A percentile compares a stretch with the other conserved stretches of the same genome.
These are phyloP conservation scores for Populus pruinosa DNA, from an alignment of 345 rosid genomes.

Conservation along the genomic window DNA sequence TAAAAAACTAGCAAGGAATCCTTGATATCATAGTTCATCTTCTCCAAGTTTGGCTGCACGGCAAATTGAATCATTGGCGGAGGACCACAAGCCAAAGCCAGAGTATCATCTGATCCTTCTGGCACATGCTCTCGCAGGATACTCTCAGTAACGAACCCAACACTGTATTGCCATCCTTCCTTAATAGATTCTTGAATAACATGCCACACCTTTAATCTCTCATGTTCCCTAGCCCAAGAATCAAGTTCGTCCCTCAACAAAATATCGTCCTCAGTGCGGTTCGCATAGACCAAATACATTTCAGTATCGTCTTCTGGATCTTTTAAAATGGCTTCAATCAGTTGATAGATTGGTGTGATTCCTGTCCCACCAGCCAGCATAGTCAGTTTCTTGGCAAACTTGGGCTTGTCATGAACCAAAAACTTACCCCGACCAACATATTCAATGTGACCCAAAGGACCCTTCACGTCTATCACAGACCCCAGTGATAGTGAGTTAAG, in stretches of 20 bases:
- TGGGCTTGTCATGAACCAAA: conserved; percentile 68
- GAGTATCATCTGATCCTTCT: conserved; percentile 45
- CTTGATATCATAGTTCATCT: conserved; percentile 73
- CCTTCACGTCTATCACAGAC: conserved; percentile 64
- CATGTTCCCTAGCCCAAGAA: conserved; percentile 60
- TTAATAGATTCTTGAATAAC: conserved; percentile 52
- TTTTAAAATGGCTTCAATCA: conserved; percentile 65
- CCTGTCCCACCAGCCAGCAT: conserved; percentile 98
- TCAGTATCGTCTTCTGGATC: conserved; percentile 80
- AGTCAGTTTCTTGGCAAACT: conserved; percentile 68
- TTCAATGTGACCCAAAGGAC: conserved; percentile 85
- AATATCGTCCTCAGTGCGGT: conserved; percentile 83
- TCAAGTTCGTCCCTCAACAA: conserved; percentile 77
- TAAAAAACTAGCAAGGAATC: conserved; percentile 67
- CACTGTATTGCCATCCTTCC: conserved; percentile 80
- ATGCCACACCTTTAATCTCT: conserved; percentile 78
- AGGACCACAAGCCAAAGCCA: conserved; percentile 87
- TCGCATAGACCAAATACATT: conserved; percentile 79
- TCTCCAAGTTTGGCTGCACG: conserved; percentile 87
- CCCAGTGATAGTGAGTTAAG: conserved; percentile 68
- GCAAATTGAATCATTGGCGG: conserved; percentile 97
- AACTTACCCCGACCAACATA: conserved; percentile 73
- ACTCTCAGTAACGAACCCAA: conserved; percentile 65
- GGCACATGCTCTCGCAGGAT: conserved; percentile 68
- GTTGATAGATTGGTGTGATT: conserved; percentile 82